Base-by-base conservation (phyloP, 768 basidiomycete genomes). In the Butyriboletus loyo region DNA sequence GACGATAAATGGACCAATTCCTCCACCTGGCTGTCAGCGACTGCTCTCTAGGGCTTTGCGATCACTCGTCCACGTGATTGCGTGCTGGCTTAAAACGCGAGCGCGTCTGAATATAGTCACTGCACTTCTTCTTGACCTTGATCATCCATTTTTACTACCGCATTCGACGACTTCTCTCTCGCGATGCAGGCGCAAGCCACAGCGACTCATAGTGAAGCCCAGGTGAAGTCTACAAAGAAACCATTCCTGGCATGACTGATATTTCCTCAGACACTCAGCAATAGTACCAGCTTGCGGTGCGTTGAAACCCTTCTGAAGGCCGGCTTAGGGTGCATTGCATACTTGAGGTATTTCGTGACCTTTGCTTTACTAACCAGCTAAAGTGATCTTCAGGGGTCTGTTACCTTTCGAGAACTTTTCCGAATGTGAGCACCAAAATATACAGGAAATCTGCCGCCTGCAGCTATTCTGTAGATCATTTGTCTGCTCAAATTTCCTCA, bases 351-450 rank as follows among this genome's bases (percentile, higher is more conserved):
- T 30, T 53, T 39, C 3, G 14, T 15, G 15, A 19, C 21, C 11
- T 13, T 19, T 19, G 9, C 14, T 43, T 39, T 32, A 17, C 13
- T 27, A 28, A 11, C 51, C 19, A 10, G 49, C 58, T 53, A 46
- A 62, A 21, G 56, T 37, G 43, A 42, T 52, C 28, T 30, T 50
- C 47, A 91, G 89, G 63, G 85, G 88, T 60, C 67, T 92, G 9
- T 76, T 92, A 9, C 89, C 89, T 7, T 82, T 83, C 37, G 89
- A 91, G 49, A 91, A 91, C 63, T 92, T 91, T 62, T 77, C 78
- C 11, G 79, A 83, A 66, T 83, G 88, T 86, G 55, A 46, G 70
- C 53, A 22, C 19, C 25, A 4, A 52, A 14, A 7, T 13, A 24
- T 10, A 36, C 32, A 15, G 21, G 22, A 42, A 28, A 46, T 9